A percentile compares a stretch with the other conserved stretches of the same genome.
Conservation (phyloP, 371 early-diverging fungal species). For the Batkoa obscura region DNA sequence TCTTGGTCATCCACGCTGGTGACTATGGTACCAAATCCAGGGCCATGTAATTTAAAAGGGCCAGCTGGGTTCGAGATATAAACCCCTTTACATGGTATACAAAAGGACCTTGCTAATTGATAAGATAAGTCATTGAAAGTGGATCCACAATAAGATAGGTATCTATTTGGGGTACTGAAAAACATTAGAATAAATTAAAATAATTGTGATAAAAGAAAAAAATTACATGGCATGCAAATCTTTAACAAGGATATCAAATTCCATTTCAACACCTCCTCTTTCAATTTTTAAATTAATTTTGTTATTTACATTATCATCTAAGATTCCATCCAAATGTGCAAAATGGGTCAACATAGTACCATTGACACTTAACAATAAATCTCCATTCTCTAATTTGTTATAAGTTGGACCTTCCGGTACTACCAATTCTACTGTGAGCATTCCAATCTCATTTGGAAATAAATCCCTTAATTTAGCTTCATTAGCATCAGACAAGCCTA, state of each 20-base stretch:
- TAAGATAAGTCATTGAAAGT: conserved; percentile 65
- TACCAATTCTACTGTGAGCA: conserved; percentile 46
- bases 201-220: too few relatives aligned
- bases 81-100: conserved; percentile 51
- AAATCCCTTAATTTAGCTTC: conserved; percentile 34
- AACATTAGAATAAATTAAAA: too few relatives aligned
- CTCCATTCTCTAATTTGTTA: conserved; percentile 43
- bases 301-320: conserved; percentile 50
- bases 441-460: conserved; percentile 42
- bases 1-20: conserved; percentile 45
- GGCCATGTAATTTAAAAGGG: conserved; percentile 55
- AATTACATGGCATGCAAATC: conserved; percentile 40
- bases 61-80: conserved; percentile 39
- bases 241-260: conserved; percentile 33
- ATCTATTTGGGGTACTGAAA: conserved; percentile 31
- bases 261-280: conserved; percentile 36
- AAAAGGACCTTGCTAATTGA: conserved; percentile 60
- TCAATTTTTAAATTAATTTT: conserved; percentile 34
- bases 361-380: conserved; percentile 43
- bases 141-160: conserved; percentile 71
- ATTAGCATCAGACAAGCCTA: conserved; percentile 28
- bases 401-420: conserved; percentile 50
- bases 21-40: conserved; percentile 63
- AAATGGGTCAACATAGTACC: conserved; percentile 36
- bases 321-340: conserved; percentile 31